A percentile compares a stretch with the other conserved stretches of the same genome.
Conservation (phyloP, 2,329 filamentous ascomycete genomes). For the Scytalidium sp. region DNA sequence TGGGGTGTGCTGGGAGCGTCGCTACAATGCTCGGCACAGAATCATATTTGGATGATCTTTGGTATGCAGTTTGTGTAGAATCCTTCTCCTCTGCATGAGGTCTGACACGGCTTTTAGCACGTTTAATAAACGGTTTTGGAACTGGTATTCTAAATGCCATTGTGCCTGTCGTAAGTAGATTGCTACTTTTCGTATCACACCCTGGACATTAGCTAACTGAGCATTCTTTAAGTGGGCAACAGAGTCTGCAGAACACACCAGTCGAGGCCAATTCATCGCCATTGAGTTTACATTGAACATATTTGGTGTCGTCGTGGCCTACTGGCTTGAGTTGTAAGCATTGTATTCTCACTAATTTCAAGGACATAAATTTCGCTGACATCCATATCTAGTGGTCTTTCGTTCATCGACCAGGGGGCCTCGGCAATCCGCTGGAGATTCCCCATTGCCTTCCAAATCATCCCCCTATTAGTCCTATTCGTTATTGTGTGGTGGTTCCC, state of each 20-base stretch:
- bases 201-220: constrained; percentile 65
- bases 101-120: too few relatives aligned
- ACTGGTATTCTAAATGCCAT: constrained; percentile 65
- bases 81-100: too few relatives aligned
- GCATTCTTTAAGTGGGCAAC: constrained; percentile 71
- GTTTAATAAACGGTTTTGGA: constrained; percentile 61
- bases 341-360: background rate
- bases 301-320: constrained; percentile 62
- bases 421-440: constrained; percentile 65
- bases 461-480: constrained; percentile 58
- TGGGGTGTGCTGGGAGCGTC: constrained; percentile 60
- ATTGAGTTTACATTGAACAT: constrained; percentile 75
- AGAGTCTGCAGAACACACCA: constrained; percentile 65
- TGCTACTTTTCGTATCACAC: too few relatives aligned
- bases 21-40: constrained; percentile 64
- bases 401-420: constrained; percentile 55
- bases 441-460: constrained; percentile 67
- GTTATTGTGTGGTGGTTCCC: constrained; percentile 62
- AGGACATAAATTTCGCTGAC: constrained; percentile 9
- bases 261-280: constrained; percentile 65
- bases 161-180: constrained; percentile 13
- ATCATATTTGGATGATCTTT: constrained; percentile 68
- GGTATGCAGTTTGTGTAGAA: too few relatives aligned
- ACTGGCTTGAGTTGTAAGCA: constrained; percentile 46
- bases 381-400: constrained; percentile 43